Percentiles rank a stretch among this genome's conserved stretches.
phyloP scores from a whole-genome alignment of 2,329 filamentous ascomycete genomes.

The Fusarium xyrophilum region DNA sequence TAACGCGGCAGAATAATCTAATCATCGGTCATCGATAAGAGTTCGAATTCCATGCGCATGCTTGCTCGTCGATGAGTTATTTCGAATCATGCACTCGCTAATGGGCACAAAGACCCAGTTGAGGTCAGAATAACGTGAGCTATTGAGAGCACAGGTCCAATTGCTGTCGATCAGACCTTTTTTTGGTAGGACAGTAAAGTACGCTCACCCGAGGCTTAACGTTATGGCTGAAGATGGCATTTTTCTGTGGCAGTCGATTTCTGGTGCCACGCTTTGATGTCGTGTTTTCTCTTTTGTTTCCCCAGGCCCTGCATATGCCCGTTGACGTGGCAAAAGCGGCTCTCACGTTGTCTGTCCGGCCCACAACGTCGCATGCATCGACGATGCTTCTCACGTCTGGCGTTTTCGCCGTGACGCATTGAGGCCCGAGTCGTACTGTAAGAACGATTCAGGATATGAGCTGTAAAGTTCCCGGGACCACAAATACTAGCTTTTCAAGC shows the following conservation, averaged over 20 bases:
- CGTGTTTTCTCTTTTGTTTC: constrained; percentile 36
- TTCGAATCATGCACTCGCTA: background rate
- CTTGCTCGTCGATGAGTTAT: background rate
- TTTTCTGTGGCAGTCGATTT: constrained; percentile 13
- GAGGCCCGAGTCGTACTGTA: constrained; percentile 4
- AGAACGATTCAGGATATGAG: constrained; percentile 14
- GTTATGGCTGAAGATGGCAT: constrained; percentile 16
- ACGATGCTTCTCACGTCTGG: background rate
- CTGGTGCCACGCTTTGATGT: constrained; percentile 12
- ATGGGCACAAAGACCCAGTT: background rate
- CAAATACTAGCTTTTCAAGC: background rate
- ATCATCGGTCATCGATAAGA: background rate
- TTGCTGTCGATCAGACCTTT: constrained; percentile 4
- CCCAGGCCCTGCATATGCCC: constrained; percentile 38
- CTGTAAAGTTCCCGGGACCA: background rate
- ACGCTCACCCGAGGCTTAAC: background rate
- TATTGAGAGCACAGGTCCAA: background rate
- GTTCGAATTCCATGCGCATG: background rate
- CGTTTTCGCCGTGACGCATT: constrained; percentile 1
- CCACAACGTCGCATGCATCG: constrained; percentile 33
- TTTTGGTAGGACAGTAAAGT: constrained; percentile 7
- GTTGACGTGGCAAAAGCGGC: constrained; percentile 41
- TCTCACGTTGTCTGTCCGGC: constrained; percentile 20
- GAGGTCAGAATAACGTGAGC: constrained; percentile 4
- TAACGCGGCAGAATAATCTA: constrained; percentile 15